Percentiles rank a stretch among this genome's conserved stretches.
These are phyloP conservation scores for Mrakia blollopis DNA, from an alignment of 768 basidiomycete genomes.

Conservation along the genomic window DNA sequence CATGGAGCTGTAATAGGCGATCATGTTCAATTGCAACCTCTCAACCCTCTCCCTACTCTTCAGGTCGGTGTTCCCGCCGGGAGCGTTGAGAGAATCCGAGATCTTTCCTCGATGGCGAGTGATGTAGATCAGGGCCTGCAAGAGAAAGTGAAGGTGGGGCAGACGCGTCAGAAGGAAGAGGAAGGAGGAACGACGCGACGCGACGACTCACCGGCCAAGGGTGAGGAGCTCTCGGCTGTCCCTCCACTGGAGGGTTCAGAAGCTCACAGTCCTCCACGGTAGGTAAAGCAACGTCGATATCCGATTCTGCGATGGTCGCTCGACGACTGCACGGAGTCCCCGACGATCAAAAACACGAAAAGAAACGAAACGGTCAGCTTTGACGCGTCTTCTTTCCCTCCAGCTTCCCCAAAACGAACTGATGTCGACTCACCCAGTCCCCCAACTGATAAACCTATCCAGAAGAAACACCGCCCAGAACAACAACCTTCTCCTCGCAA, in stretches of 20 bases:
- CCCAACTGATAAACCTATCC: conserved; percentile 26
- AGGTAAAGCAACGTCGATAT: conserved; percentile 27
- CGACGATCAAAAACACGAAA: neutral
- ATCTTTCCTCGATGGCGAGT: conserved; percentile 21
- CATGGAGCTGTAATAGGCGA: no score
- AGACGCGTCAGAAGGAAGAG: no score
- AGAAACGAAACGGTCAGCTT: neutral
- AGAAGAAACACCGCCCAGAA: conserved; percentile 32
- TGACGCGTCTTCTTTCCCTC: neutral
- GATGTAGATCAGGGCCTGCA: conserved; percentile 21
- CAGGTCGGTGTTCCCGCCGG: conserved; percentile 4
- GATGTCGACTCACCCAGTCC: conserved; percentile 25
- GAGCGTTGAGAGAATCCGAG: conserved; percentile 18
- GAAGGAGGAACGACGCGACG: no score
- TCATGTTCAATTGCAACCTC: conserved; percentile 27
- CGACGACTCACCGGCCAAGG: conserved; percentile 7
- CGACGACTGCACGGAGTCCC: neutral
- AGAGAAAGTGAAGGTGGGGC: no score
- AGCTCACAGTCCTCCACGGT: conserved; percentile 29
- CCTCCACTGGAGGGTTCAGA: neutral
- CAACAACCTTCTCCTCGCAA: conserved; percentile 21
- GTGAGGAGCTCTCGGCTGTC: neutral
- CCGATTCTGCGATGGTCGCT: conserved; percentile 23
- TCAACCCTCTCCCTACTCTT: conserved; percentile 24
- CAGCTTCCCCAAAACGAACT: neutral